Evolutionary conservation across 2,329 filamentous ascomycete genomes (phyloP).

Genomic region (Sporothrix inflata): DNA sequence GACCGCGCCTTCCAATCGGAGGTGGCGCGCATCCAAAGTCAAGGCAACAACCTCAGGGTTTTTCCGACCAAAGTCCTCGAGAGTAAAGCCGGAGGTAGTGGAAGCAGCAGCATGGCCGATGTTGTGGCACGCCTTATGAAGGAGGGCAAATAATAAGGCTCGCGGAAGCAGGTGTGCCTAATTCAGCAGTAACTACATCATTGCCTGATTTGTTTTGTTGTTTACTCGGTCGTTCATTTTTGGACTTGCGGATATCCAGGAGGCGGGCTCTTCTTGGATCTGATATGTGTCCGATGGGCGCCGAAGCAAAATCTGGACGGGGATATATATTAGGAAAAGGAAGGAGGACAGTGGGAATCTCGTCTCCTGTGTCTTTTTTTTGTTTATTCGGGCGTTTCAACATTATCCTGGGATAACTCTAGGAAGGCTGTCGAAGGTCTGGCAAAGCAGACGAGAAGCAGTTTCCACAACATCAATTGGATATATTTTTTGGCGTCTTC

Average conservation of each 20-base stretch:
- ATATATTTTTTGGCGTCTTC: not conserved
- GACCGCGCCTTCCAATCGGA: conserved; percentile 85
- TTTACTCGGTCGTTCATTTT: not conserved
- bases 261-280: not conserved
- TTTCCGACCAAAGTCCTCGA: conserved; percentile 52
- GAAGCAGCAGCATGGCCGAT: not conserved
- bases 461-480: not conserved
- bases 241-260: not conserved
- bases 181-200: too few relatives aligned
- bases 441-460: not conserved
- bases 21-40: conserved; percentile 67
- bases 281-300: not conserved
- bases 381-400: not conserved
- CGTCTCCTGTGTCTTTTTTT: not conserved
- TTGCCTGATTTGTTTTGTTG: not conserved
- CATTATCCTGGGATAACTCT: not conserved
- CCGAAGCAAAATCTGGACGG: not conserved
- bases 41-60: conserved; percentile 45
- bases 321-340: not conserved
- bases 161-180: not conserved
- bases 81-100: not conserved
- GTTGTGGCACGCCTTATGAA: conserved; percentile 6
- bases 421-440: not conserved
- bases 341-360: not conserved
- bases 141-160: not conserved